Evolutionary conservation across 2,329 filamentous ascomycete species (phyloP).

Genomic region (Fusarium redolens): DNA sequence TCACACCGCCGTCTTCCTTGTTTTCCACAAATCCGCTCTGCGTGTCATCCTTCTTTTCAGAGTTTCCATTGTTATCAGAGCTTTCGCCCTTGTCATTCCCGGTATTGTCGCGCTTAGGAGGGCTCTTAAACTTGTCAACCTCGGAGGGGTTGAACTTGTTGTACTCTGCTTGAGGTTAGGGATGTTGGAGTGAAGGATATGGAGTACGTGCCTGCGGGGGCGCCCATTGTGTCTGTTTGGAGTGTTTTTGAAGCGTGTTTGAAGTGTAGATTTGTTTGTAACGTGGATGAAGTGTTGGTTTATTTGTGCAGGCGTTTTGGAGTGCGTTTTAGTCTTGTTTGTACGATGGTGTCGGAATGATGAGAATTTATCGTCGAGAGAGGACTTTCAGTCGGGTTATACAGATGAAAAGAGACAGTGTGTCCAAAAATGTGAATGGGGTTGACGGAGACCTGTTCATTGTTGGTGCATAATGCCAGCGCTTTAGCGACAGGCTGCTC

Average conservation of each 20-base stretch:
- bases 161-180: constrained; percentile 4
- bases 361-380: not conserved
- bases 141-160: not conserved
- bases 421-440: not conserved
- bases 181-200: rapidly evolving
- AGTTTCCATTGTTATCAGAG: not conserved
- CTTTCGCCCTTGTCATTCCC: not conserved
- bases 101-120: not conserved
- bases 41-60: not conserved
- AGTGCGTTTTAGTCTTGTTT: not conserved
- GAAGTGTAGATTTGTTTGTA: not conserved
- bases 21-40: not conserved
- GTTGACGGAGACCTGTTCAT: not conserved
- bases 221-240: not conserved
- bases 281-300: not conserved
- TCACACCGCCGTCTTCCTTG: not conserved
- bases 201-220: not conserved
- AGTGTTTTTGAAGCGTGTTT: not conserved
- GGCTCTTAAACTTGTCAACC: not conserved
- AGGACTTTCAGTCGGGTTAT: not conserved
- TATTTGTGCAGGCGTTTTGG: not conserved
- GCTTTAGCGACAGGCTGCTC: not conserved
- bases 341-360: not conserved
- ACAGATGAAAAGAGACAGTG: not conserved
- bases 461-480: not conserved